phyloP scores from a whole-genome alignment of 2,329 filamentous ascomycete genomes.

The Chrysosporium queenslandicum region DNA sequence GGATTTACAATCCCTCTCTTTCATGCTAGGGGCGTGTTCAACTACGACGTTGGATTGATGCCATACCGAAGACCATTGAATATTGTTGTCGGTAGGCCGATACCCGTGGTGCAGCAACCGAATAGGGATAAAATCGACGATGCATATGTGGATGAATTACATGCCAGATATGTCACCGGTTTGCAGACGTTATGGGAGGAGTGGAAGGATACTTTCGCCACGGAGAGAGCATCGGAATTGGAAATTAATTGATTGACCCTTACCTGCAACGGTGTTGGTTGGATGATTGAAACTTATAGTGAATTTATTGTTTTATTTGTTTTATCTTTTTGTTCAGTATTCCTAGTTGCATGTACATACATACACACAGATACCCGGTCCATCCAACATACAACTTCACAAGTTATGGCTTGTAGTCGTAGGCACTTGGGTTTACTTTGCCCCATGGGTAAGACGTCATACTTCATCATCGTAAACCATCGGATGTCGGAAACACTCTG shows the following conservation, averaged over 20 bases:
- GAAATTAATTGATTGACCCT: slow-evolving; percentile 32
- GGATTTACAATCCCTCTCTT: slow-evolving; percentile 90
- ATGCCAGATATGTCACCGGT: slow-evolving; percentile 63
- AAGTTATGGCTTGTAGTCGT: too few relatives aligned
- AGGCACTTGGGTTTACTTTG: too few relatives aligned
- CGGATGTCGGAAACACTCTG: too few relatives aligned
- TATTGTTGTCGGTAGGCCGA: slow-evolving; percentile 76
- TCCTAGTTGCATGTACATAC: too few relatives aligned
- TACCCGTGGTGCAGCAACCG: slow-evolving; percentile 54
- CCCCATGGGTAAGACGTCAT: too few relatives aligned
- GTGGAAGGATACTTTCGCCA: slow-evolving; percentile 39
- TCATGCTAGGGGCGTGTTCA: slow-evolving; percentile 86
- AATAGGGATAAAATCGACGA: slow-evolving; percentile 54
- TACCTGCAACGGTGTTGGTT: too few relatives aligned
- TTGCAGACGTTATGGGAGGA: slow-evolving; percentile 38
- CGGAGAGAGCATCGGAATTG: slow-evolving; percentile 35
- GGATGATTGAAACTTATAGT: too few relatives aligned
- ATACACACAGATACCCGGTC: too few relatives aligned
- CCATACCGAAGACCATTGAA: slow-evolving; percentile 82
- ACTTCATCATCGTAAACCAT: too few relatives aligned
- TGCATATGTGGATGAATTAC: slow-evolving; percentile 68
- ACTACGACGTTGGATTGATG: slow-evolving; percentile 95
- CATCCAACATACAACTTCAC: too few relatives aligned
- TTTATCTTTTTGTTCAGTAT: too few relatives aligned
- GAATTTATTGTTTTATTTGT: too few relatives aligned